Evolutionary conservation across 2,329 filamentous ascomycete genomes (phyloP), one percentile per base, ranked within the genome.

Genomic region (Cercospora sp.): DNA sequence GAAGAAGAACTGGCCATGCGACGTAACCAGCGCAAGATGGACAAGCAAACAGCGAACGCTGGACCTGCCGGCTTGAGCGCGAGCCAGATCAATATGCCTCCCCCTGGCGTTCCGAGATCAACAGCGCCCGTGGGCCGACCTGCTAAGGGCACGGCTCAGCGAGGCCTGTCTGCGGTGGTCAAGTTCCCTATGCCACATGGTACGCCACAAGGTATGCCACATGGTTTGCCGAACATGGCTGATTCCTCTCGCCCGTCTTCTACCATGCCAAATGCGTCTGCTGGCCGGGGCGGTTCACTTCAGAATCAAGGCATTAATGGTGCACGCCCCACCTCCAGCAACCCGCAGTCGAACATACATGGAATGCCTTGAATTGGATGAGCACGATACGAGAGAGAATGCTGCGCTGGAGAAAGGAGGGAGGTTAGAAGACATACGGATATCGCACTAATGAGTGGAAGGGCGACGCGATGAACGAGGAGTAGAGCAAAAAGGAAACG

Each of bases 11-110:
- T 89, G 87, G 60, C 63, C 5, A 26, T 37, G 59, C 59, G 63
- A 18, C 87, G 87, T 5, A 61, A 60, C 6, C 28, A 45, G 18
- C 61, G 77, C 89, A 79, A 75, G 87, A 82, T 59, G 87, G 87
- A 74, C 84, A 85, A 71, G 87, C 87, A 68, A 87, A 87, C 79
- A 85, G 86, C 86, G 86, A 97, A 75, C 91, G 93, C 59, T 45
- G 59, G 21, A 34, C 1, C 59, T 43, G 32, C 32, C 21, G 62
- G 61, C 30, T 32, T 74, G 96, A 88, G 68, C 91, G 88, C 83
- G 5, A 65, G 66, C 53, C 66, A 68, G 32, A 34, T 32, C 10
- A 55, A 62, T 6, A 65, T 68, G 66, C 66, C 61, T 26, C 66
- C 61, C 18, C 61, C 66, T 8, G 24, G 59, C 13, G 26, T 37